Evolutionary conservation across 1,284 basidiomycete species (phyloP), one percentile per base, ranked within the genome.

Genomic region (Tylopilus sp.): DNA sequence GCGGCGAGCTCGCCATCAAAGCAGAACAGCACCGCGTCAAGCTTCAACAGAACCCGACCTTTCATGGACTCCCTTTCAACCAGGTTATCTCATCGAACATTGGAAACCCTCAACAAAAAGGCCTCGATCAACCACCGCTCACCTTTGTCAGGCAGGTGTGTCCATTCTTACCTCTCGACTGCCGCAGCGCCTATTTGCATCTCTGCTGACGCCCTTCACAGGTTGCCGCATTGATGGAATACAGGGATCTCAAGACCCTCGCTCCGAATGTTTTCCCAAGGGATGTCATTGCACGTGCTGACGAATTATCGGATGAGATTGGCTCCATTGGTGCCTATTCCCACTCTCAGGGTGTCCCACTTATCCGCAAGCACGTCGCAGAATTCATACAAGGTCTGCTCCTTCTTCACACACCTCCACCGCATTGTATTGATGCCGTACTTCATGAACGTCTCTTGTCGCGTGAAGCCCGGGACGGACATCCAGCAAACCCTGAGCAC

Each of bases 251-350:
- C 38, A 80, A 91, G 56, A 78, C 89, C 44, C 74, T 90, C 51
- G 89, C 91, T 26, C 78, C 84, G 23, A 72, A 81, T 55, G 81
- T 80, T 40, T 99, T 97, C 74, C 94, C 96, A 6, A 70, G 74
- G 51, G 96, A 99, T 63, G 92, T 88, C 26, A 77, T 96, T 53
- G 82, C 79, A 25, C 86, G 96, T 44, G 94, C 94, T 1, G 79
- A 84, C 58, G 80, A 87, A 58, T 75, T 98, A 26, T 75, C 84
- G 50, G 71, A 76, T n/a, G 92, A 95, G 69, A 93, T 97, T 55
- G 96, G 96, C 15, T 93, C 89, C 46, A 81, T 95, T 44, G 97
- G 96, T 9, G 96, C 95, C 9, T 99, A 99, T 74, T 94, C 92
- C 13, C 93, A 97, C 68, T 93, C 89, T 56, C 95, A 98, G 67